phyloP scores from a whole-genome alignment of 148 eudicot genomes.

The Vaccinium myrtillus region DNA sequence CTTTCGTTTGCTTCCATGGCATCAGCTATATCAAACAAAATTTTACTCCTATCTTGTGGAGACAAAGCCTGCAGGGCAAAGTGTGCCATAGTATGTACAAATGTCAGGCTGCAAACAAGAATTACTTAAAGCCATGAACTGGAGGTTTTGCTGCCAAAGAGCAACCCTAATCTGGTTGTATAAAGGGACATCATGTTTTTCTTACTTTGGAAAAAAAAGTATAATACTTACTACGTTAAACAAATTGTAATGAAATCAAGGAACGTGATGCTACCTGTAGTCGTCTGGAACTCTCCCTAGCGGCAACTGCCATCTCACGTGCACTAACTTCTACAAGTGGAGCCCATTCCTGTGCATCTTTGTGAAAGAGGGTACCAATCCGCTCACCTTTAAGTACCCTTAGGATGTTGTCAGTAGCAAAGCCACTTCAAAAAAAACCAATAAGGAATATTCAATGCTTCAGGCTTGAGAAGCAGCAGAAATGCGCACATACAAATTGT shows the following conservation, averaged over 20 bases:
- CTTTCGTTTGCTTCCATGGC: constrained; percentile 74
- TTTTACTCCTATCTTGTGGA: constrained; percentile 66
- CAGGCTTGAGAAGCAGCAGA: constrained; percentile 1
- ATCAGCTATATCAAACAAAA: constrained; percentile 77
- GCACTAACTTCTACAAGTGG: constrained; percentile 53
- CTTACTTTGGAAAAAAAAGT: not conserved
- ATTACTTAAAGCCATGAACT: not conserved
- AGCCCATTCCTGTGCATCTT: constrained; percentile 64
- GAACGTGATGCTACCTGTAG: constrained; percentile 62
- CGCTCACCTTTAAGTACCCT: constrained; percentile 73
- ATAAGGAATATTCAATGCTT: not conserved
- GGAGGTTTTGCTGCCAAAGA: not conserved
- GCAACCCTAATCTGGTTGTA: not conserved
- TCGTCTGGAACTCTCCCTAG: constrained; percentile 80
- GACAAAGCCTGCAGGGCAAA: constrained; percentile 57
- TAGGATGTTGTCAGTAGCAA: constrained; percentile 62
- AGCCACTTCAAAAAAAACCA: constrained; percentile 54
- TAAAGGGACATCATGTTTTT: not conserved
- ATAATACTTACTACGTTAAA: not conserved
- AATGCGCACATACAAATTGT: not conserved
- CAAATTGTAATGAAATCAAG: not conserved
- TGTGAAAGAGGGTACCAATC: constrained; percentile 87
- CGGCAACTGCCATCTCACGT: constrained; percentile 91
- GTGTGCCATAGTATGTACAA: constrained; percentile 1
- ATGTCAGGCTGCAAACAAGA: not conserved